Base-by-base conservation (phyloP, 108 stramenopile genomes). In the Conticribra weissflogii region DNA sequence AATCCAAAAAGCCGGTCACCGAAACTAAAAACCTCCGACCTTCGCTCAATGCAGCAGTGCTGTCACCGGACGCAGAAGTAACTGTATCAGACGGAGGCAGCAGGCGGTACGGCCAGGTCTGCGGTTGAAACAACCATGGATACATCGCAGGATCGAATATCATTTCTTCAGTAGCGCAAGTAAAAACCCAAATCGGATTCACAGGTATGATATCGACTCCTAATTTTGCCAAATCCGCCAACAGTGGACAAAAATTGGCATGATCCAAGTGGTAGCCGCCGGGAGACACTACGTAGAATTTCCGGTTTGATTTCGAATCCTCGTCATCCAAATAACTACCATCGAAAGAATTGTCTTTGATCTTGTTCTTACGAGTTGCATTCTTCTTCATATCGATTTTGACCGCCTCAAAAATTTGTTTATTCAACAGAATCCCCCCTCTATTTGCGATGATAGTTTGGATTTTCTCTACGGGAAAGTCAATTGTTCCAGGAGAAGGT, bases 401-500 rank as follows among this genome's bases (percentile, higher is more conserved):
- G n/a, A 86, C 48, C 0, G 87, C 87, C 45, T 85, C 85, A 34
- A 81, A 63, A 19, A 88, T 24, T 28, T 83, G 76, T n/a, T 64
- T 63, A 14, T 86, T 78, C 12, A 92, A 64, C 2, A 92, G 58
- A 41, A 80, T 75, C 3, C 91, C 91, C 46, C 91, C 91, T 48
- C 86, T 65, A 23, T 33, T 45, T 4, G 44, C 62, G 45, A 92
- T 85, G 15, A 60, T 34, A 15, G 66, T 25, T 73, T 87, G 85
- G 68, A 83, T 76, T 25, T 88, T 79, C 19, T 68, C 59, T 29
- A 57, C 46, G 27, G 76, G 67, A 46, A 78, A 90, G 19, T 75
- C 75, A 0, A 88, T 41, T 55, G 52, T 64, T 3, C 63, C 82
- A 31, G 63, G 57, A 16, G 34, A 57, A 18, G 62, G 25, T 18